Evolutionary conservation across 495 filamentous ascomycete genomes (phyloP), one percentile per base, ranked within the genome.

Genomic region (Echria macrotheca): DNA sequence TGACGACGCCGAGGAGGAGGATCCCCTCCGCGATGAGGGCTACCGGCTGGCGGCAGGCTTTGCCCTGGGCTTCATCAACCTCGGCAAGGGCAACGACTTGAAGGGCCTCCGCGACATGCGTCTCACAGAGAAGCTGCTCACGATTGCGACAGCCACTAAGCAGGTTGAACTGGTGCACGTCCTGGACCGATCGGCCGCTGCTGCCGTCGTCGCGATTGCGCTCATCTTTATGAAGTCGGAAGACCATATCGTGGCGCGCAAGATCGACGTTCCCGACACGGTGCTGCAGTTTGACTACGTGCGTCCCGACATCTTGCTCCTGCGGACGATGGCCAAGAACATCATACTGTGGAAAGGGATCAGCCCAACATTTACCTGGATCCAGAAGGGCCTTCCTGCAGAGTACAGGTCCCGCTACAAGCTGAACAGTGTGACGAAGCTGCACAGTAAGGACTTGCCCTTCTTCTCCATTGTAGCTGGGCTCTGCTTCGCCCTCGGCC

Each of bases 141-240:
- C 83, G 1, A 73, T 96, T 33, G 91, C 93, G 5, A 86, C 91
- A 12, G 84, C 87, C 4, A 87, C 84, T 5, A 93, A 91, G 68
- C 84, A 90, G 39, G 86, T 95, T 23, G 83, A 89, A 44, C 70
- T 91, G 22, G 89, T 95, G 17, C 90, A 99, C 58, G 79, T 96
- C 14, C 77, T 97, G 1, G 93, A 99, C 55, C 85, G 89, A 57
- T 90, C 93, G 19, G 93, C 88, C 15, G 86, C 93, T 25, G 91
- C 84, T 32, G 90, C 93, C 1, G 89, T 88, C 2, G 76, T 97
- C 40, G 90, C 93, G 2, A 75, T 96, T 40, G 82, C 89, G n/a
- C 77, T 97, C 32, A 91, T 97, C 37, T 99, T 90, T 65, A 94
- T 99, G 90, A 97, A 96, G 63, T 89, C 94, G 0, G 85, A 91